Base-by-base conservation (phyloP, 208 protist species). In the Acanthamoeba polyphaga region DNA sequence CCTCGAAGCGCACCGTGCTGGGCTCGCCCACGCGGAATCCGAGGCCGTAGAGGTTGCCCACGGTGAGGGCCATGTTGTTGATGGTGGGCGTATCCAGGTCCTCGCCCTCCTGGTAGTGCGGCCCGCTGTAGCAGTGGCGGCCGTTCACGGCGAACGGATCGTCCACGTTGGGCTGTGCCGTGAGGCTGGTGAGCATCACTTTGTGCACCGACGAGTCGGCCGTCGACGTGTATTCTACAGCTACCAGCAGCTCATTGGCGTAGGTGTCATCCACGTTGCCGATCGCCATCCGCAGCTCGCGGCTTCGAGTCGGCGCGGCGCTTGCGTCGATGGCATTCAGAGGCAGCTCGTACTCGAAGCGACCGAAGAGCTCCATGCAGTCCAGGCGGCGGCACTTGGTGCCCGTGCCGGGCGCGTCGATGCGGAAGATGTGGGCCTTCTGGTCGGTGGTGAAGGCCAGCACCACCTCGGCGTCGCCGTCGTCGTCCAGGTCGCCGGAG, bases 61-160 rank as follows among this genome's bases (percentile, higher is more conserved):
- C 49, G 0, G 78, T 1, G 46, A 87, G 46, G 24, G 78, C 78
- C 38, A 87, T 58, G 78, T 87, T 87, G 78, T 87, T 87, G 78
- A 85, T 32, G 22, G 46, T 55, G 10, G n/a, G 0, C n/a, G 29
- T 58, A 2, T 85, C 76, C 15, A n/a, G 12, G 0, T 85, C 43
- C 76, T 85, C 76, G 76, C 76, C 32, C 43, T 85, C 76, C n/a
- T 87, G 78, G 34, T 87, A 87, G 78, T 60, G n/a, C 17, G 78
- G 78, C 0, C 78, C 78, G 0, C 0, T 7, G 34, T 87, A 87
- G 78, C 78, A 87, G 78, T 87, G 78, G 27, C 76, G 76, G 12
- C 76, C 76, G 27, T 85, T 76, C n/a, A 76, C 7, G 13, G 68
- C 10, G 68, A 76, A 76, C 29, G 68, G 68, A 0, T 22, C 68